A percentile compares a stretch with the other conserved stretches of the same genome.
Evolutionary conservation across 805 yeast species (phyloP).

Genomic region (Wickerhamomyces rabaulensis): DNA sequence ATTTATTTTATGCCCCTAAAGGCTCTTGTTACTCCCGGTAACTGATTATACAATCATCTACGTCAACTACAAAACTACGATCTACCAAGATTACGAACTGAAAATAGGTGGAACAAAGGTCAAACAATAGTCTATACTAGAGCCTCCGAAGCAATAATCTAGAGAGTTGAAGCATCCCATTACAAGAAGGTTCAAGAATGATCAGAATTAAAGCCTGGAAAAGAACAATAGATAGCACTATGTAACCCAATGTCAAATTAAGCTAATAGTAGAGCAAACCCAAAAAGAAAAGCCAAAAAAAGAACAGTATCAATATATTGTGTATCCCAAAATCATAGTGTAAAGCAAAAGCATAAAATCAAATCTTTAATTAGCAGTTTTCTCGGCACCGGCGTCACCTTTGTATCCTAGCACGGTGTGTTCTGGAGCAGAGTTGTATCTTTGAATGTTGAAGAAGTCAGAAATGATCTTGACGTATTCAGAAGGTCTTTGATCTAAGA

Average conservation of each 20-base stretch:
- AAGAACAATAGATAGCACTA: background rate
- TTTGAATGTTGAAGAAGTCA: constrained; percentile 22
- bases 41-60: background rate
- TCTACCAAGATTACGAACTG: background rate
- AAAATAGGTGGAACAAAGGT: background rate
- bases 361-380: background rate
- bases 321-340: background rate
- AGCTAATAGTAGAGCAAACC: background rate
- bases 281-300: background rate
- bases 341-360: background rate
- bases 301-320: background rate
- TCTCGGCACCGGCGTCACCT: background rate
- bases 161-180: background rate
- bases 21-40: background rate
- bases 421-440: constrained; percentile 16
- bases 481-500: constrained; percentile 36
- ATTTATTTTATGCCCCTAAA: background rate
- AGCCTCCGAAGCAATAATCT: background rate
- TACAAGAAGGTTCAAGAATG: background rate
- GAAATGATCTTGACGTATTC: constrained; percentile 25
- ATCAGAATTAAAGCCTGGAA: background rate
- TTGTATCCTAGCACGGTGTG: background rate
- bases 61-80: background rate
- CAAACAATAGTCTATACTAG: background rate
- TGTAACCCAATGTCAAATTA: background rate